Percentiles rank a stretch among this genome's conserved stretches.
Conservation (phyloP, 2,329 filamentous ascomycete species). For the Hymenoscyphus linearis region DNA sequence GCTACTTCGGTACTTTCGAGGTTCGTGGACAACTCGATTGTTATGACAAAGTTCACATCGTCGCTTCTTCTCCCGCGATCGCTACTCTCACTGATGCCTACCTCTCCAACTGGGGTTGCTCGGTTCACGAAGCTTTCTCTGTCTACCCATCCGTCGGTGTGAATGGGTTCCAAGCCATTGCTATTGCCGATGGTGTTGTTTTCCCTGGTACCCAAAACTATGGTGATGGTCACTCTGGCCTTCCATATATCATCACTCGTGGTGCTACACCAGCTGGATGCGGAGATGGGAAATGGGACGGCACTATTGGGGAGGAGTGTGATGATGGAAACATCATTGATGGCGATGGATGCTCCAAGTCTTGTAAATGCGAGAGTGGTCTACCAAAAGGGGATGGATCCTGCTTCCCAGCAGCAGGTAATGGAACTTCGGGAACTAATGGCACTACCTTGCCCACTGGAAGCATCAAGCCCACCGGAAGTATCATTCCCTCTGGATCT, state of each 20-base stretch:
- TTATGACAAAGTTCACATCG: constrained; percentile 38
- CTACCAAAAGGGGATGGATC: constrained; percentile 26
- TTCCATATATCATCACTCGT: constrained; percentile 40
- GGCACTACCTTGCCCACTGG: constrained; percentile 4
- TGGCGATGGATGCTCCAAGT: constrained; percentile 35
- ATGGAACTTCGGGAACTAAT: neutral
- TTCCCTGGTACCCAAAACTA: constrained; percentile 34
- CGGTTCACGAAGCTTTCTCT: constrained; percentile 39
- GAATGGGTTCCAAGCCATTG: constrained; percentile 36
- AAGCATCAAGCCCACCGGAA: neutral
- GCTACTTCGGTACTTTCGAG: constrained; percentile 36
- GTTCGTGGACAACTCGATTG: constrained; percentile 37
- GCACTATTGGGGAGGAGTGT: constrained; percentile 36
- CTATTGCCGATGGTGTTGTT: constrained; percentile 36
- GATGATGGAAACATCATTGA: constrained; percentile 36
- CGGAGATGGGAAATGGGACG: constrained; percentile 35
- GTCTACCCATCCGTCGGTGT: constrained; percentile 34
- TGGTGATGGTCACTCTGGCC: constrained; percentile 34
- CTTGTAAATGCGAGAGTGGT: constrained; percentile 36
- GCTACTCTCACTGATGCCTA: constrained; percentile 33
- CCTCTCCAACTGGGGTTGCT: constrained; percentile 40
- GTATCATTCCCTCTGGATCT: neutral
- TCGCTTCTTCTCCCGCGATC: constrained; percentile 34
- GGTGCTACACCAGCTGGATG: constrained; percentile 38
- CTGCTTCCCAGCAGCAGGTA: constrained; percentile 10